Evolutionary conservation across 768 basidiomycete species (phyloP), one percentile per base, ranked within the genome.

Genomic region (Hydnomerulius pinastri): DNA sequence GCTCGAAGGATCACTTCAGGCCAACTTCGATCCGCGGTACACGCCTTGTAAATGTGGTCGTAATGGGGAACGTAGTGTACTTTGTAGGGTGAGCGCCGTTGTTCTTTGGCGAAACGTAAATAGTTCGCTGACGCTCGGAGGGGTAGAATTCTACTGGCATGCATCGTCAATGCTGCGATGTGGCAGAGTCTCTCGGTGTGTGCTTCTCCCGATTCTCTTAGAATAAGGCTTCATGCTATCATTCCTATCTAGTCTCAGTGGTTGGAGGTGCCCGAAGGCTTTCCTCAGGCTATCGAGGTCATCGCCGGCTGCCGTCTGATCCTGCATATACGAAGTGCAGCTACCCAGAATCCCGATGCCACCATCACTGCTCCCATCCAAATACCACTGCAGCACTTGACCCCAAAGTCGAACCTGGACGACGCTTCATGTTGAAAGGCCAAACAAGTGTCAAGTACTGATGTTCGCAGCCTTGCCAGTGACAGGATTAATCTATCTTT

Each of bases 1-100:
- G 4, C 75, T 76, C 61, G 63, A 65, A 20, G 54, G 41, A 28
- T 15, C 12, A 23, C 10, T 9, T 23, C 15, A 43, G 20, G 28
- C 24, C n/a, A 9, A 13, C 15, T 11, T 6, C 9, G 38, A 29
- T 29, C 38, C 10, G 23, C 37, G 15, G 30, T 32, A 32, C 15
- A 13, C 25, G 30, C 4, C 44, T 45, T 12, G 6, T 33, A 11
- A 23, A 45, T 32, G 44, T 21, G 2, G 20, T 45, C 12, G 13
- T 45, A 4, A 45, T 21, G 25, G 44, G 44, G 8, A 45, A 45
- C n/a, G 44, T 45, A 23, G 10, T 32, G 20, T 45, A 45, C 23
- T 45, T 45, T 23, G n/a, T 45, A 6, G 44, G 13, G 32, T 45
- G 6, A 35, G 44, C 33, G 9, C 10, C 20, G 10, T 32, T 15